A percentile compares a stretch with the other conserved stretches of the same genome.
phyloP scores from a whole-genome alignment of 1,284 basidiomycete genomes.

The Austroboletus niveus region DNA sequence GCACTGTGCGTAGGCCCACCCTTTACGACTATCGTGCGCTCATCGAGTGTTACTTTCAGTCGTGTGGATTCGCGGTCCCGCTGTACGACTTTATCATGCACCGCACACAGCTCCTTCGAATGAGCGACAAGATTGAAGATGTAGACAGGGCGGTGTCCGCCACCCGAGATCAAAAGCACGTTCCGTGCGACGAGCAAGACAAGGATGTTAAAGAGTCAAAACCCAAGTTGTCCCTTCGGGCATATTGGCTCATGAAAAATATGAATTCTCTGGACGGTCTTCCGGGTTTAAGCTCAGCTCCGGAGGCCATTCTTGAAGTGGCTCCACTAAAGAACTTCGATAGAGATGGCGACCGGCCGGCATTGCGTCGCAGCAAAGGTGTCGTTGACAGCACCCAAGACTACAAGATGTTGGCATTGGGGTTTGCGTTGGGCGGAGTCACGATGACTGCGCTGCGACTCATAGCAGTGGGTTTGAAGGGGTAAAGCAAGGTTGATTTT shows the following conservation, averaged over 20 bases:
- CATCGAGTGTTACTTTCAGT: conserved; percentile 32
- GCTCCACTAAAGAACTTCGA: conserved; percentile 20
- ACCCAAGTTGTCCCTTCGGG: conserved; percentile 36
- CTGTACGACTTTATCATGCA: conserved; percentile 47
- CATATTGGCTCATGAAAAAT: conserved; percentile 48
- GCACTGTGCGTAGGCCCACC: conserved; percentile 40
- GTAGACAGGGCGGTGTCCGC: conserved; percentile 16
- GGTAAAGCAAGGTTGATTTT: neutral
- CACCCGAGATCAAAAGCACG: neutral
- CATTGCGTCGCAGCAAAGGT: conserved; percentile 1
- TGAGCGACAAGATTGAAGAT: conserved; percentile 29
- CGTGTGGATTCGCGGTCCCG: conserved; percentile 54
- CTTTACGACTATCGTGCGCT: neutral
- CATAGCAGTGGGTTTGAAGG: conserved; percentile 3
- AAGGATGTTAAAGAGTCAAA: neutral
- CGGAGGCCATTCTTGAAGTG: conserved; percentile 15
- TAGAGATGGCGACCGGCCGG: conserved; percentile 8
- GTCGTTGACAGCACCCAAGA: neutral
- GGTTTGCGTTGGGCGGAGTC: conserved; percentile 17
- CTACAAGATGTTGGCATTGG: conserved; percentile 12
- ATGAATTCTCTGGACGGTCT: conserved; percentile 52
- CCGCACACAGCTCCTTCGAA: conserved; percentile 39
- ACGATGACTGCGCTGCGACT: conserved; percentile 3
- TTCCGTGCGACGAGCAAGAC: neutral
- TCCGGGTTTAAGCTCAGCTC: conserved; percentile 34